Percentiles rank a stretch among this genome's conserved stretches.
Conservation (phyloP, 1,139 yeast species). For the Pichia inconspicua region DNA sequence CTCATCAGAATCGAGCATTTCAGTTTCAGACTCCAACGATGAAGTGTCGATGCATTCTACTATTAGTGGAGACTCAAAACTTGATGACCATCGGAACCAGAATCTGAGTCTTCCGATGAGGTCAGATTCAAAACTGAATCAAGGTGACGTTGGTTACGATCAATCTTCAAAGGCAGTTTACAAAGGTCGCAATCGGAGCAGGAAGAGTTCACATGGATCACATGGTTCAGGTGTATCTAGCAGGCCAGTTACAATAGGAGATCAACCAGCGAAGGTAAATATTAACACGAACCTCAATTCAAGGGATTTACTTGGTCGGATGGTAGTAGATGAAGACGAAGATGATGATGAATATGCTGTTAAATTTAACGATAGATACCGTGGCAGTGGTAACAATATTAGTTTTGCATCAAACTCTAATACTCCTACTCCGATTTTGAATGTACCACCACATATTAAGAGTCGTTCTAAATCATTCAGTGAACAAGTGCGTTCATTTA, state of each 20-base stretch:
- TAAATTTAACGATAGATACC: slow-evolving; percentile 15
- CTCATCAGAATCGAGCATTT: slow-evolving; percentile 29
- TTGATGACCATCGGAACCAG: slow-evolving; percentile 49
- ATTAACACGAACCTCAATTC: slow-evolving; percentile 15
- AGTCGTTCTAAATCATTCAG: slow-evolving; percentile 29
- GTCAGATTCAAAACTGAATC: not conserved
- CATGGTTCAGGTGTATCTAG: slow-evolving; percentile 2
- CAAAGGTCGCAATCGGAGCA: not conserved
- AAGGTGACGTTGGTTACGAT: not conserved
- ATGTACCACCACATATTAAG: slow-evolving; percentile 2
- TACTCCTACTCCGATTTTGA: slow-evolving; percentile 16
- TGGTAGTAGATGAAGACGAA: slow-evolving; percentile 28
- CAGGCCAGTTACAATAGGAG: slow-evolving; percentile 2
- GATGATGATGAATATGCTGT: slow-evolving; percentile 20
- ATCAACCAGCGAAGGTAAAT: slow-evolving; percentile 8
- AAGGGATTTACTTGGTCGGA: slow-evolving; percentile 27
- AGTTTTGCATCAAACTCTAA: slow-evolving; percentile 13
- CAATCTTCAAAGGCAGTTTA: not conserved
- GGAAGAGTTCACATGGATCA: slow-evolving; percentile 4
- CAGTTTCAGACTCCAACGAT: slow-evolving; percentile 25
- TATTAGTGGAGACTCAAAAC: slow-evolving; percentile 38
- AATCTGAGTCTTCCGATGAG: slow-evolving; percentile 35
- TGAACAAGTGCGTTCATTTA: slow-evolving; percentile 30
- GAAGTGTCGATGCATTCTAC: slow-evolving; percentile 30
- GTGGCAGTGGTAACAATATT: slow-evolving; percentile 1